Evolutionary conservation across 306 rosid genomes (phyloP).

Genomic region (Cicer arietinum): DNA sequence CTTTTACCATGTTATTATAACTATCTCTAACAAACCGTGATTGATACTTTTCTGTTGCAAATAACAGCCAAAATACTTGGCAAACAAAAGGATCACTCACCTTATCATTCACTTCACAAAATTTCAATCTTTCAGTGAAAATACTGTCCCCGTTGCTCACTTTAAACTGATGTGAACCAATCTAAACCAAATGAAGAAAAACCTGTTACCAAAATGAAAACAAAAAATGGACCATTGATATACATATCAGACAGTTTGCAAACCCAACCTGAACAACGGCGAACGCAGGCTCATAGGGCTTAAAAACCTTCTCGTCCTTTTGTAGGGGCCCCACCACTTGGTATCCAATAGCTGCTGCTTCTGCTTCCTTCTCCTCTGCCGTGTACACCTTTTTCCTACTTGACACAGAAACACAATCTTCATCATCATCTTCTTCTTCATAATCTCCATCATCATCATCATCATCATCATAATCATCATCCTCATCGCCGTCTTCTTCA

Average conservation of each 20-base stretch:
- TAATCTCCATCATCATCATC: background rate
- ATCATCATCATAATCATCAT: slow-evolving; percentile 1
- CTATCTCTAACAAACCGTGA: background rate
- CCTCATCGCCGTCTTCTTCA: slow-evolving; percentile 51
- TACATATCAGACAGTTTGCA: background rate
- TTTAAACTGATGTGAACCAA: slow-evolving; percentile 96
- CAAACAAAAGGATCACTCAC: slow-evolving; percentile 49
- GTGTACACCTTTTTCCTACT: slow-evolving; percentile 59
- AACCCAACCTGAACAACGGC: slow-evolving; percentile 80
- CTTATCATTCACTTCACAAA: slow-evolving; percentile 92
- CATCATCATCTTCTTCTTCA: slow-evolving; percentile 44
- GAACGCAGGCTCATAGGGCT: slow-evolving; percentile 76
- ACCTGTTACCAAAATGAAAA: background rate
- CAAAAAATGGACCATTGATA: background rate
- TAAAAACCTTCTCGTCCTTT: slow-evolving; percentile 62
- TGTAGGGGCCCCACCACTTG: slow-evolving; percentile 69
- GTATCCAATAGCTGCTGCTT: slow-evolving; percentile 78
- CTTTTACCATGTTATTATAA: background rate
- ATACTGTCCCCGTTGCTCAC: slow-evolving; percentile 85
- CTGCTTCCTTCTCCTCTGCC: slow-evolving; percentile 79
- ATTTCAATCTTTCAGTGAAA: slow-evolving; percentile 86
- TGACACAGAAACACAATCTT: slow-evolving; percentile 43
- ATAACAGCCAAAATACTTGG: background rate
- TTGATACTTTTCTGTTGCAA: background rate
- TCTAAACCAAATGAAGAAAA: slow-evolving; percentile 43